Base-by-base conservation (phyloP, 225 moss, liverwort and hornwort species). In the Marchantia paleacea region DNA sequence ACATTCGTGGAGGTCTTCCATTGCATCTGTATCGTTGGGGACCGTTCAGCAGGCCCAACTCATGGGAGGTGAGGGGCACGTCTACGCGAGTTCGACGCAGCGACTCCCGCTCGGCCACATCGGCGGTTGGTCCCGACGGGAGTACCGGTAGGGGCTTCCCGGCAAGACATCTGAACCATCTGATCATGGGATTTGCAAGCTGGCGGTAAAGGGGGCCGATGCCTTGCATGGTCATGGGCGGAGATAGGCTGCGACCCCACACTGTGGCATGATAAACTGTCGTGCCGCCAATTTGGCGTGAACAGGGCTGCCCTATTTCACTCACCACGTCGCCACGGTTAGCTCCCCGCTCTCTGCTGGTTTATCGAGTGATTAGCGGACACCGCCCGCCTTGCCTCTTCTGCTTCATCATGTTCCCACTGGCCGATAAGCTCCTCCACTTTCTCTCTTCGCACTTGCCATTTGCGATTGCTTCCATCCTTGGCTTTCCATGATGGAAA, bases 201-300 rank as follows among this genome's bases (percentile, higher is more conserved):
- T n/a, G 29, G 72, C 72, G 19, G 50, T 49, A 48, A 15, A 31
- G 4, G 70, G 15, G 6, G 12, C 72, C 72, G 8, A 19, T 18
- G 15, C 30, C 5, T 12, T 28, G 68, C 68, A 68, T 30, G 30
- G 30, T 68, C 68, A 68, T 68, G 68, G 68, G 66, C 26, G 28
- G n/a, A 29, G 68, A 30, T 28, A 68, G 50, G 72, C 51, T 72
- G 72, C 72, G 48, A 52, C 72, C 55, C 75, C 75, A 58, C 75
- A 16, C 75, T 19, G 53, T 50, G 73, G 73, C 75, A 75, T 75
- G 75, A 75, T 75, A 58, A 29, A 28, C 54, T 16, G 75, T 75
- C 75, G 75, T 75, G 75, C 75, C 72, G 50, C 72, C 72, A 72
- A 72, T 49, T 52, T 18, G 51, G 72, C 72, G 72, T 72, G 72